Base-by-base conservation (phyloP, 257 asterid genomes). In the Lycium ferocissimum region DNA sequence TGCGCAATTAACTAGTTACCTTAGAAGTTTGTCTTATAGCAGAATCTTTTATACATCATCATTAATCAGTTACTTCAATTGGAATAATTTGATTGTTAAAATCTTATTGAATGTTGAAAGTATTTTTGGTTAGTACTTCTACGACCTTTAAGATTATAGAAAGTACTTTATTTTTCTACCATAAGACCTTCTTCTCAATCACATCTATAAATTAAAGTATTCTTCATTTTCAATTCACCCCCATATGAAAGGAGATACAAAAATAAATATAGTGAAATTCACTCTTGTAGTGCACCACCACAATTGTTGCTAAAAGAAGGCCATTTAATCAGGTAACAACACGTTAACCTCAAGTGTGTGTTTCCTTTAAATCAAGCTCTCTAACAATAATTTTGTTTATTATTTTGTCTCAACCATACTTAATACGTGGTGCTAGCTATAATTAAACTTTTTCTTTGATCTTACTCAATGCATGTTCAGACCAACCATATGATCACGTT, bases 381-480 rank as follows among this genome's bases (percentile, higher is more conserved):
- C 17, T 54, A 73, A 56, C 66, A 4, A 47, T 84, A 66, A 49
- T 17, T 58, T 86, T 43, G 70, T 10, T 62, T 14, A 47, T 18
- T 15, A 9, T 76, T 12, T 20, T 76, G 43, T 38, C 49, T 17
- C 6, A 56, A 66, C 22, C n/a, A 51, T 49, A 80, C 40, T 59
- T 37, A 14, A 76, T 76, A 49, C 45, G 51, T 22, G 54, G 43
- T 49, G 43, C 51, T 87, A 38, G 33, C 61, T 86, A 85, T 86
- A 62, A 84, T 90, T 86, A 82, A 80, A 47, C 56, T 86, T 79
- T 84, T 86, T 87, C 90, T 87, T 87, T 84, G 87, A 79, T 81
- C 82, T 89, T 79, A 91, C 92, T 88, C 90, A 86, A 89, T 54
- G 82, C 69, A 82, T 53, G 43, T 83, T 85, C 85, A 82, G 84